These are phyloP conservation scores for Suillus weaverae DNA, from an alignment of 768 basidiomycete genomes.

Conservation along the genomic window DNA sequence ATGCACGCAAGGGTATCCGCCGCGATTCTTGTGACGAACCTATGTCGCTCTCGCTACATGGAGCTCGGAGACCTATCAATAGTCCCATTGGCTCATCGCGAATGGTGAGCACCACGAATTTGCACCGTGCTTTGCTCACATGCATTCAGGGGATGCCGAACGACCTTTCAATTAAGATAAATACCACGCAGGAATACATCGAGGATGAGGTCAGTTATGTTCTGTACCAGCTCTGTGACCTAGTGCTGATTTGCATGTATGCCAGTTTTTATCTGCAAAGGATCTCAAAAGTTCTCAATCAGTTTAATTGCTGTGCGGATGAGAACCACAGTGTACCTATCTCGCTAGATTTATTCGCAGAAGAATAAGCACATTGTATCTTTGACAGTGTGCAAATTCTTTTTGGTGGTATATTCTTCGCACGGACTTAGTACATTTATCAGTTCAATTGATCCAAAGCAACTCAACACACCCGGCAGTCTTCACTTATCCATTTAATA, in stretches of 20 bases:
- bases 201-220: constrained; percentile 35
- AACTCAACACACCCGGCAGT: background rate
- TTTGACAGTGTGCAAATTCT: background rate
- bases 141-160: constrained; percentile 30
- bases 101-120: constrained; percentile 11
- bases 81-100: constrained; percentile 9
- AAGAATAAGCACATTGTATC: background rate
- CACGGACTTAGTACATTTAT: background rate
- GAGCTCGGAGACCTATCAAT: background rate
- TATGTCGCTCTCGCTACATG: constrained; percentile 5
- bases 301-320: background rate
- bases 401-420: background rate
- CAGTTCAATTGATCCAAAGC: background rate
- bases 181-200: constrained; percentile 54
- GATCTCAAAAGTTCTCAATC: background rate
- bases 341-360: background rate
- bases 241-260: background rate
- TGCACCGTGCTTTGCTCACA: background rate
- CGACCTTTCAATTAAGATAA: constrained; percentile 63
- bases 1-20: constrained; percentile 49
- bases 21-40: background rate
- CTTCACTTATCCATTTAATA: background rate
- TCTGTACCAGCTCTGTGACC: background rate
- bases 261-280: background rate
- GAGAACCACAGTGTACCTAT: constrained; percentile 1